Conservation (phyloP, 495 filamentous ascomycete species). For the Cercophora sp. region DNA sequence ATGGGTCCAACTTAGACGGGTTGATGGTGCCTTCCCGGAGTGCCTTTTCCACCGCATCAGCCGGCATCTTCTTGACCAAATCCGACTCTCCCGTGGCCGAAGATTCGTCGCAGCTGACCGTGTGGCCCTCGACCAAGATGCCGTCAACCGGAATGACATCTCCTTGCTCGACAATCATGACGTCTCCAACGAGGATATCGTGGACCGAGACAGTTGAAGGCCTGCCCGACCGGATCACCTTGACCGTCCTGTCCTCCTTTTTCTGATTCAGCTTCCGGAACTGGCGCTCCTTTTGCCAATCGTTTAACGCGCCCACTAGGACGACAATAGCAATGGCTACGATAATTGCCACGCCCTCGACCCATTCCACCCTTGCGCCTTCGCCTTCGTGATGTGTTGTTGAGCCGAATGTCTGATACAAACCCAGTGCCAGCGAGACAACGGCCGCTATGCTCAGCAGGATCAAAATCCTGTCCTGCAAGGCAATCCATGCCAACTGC, state of each 20-base stretch:
- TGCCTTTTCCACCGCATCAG: constrained; percentile 33
- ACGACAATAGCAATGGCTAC: constrained; percentile 74
- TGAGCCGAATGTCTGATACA: constrained; percentile 60
- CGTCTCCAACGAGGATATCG: constrained; percentile 68
- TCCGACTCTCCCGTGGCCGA: constrained; percentile 84
- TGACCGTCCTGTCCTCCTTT: constrained; percentile 76
- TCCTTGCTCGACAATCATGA: constrained; percentile 68
- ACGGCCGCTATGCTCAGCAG: constrained; percentile 66
- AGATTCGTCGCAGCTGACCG: constrained; percentile 75
- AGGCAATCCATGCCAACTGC: constrained; percentile 74
- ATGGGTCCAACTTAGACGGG: constrained; percentile 57
- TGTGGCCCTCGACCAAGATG: constrained; percentile 64
- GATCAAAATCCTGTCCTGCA: constrained; percentile 81
- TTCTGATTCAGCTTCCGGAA: constrained; percentile 74
- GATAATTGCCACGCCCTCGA: constrained; percentile 75
- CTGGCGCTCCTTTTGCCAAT: constrained; percentile 75
- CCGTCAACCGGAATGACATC: constrained; percentile 75
- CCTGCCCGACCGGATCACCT: constrained; percentile 74
- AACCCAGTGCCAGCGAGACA: constrained; percentile 64
- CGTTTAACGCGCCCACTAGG: constrained; percentile 66
- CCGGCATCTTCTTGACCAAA: constrained; percentile 65
- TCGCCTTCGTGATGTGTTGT: constrained; percentile 39
- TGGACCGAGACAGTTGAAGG: constrained; percentile 65
- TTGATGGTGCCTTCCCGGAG: neutral
- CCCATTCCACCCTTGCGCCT: constrained; percentile 61